Conservation (phyloP, 176 grass and related monocot genomes). For the Eragrostis curvula region DNA sequence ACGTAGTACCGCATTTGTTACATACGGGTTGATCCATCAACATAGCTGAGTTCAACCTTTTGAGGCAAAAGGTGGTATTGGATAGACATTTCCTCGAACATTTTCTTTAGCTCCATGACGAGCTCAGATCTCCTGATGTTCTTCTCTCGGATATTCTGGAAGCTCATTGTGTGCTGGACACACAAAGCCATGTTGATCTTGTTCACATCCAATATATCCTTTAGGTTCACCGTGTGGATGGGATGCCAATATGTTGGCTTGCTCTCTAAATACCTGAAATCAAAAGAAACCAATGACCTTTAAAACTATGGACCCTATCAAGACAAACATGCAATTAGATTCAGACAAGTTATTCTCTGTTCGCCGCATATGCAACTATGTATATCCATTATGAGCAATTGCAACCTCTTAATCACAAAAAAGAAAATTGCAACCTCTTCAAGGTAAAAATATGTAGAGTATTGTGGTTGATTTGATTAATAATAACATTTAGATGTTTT, state of each 20-base stretch:
- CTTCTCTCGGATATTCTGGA: slow-evolving; percentile 90
- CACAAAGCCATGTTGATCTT: slow-evolving; percentile 82
- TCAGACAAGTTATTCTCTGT: neutral
- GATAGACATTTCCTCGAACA: slow-evolving; percentile 82
- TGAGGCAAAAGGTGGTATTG: slow-evolving; percentile 71
- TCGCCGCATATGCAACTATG: neutral
- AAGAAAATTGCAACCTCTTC: too few relatives aligned
- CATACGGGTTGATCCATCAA: too few relatives aligned
- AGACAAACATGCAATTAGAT: neutral
- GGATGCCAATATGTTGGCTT: slow-evolving; percentile 89
- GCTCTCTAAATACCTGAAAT: slow-evolving; percentile 84
- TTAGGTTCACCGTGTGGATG: slow-evolving; percentile 70
- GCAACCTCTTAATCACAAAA: too few relatives aligned
- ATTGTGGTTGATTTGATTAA: neutral
- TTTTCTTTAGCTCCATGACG: slow-evolving; percentile 83
- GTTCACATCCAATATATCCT: slow-evolving; percentile 84
- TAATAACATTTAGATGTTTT: neutral
- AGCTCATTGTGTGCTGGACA: slow-evolving; percentile 94
- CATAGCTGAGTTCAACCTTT: slow-evolving; percentile 73
- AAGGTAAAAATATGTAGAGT: neutral
- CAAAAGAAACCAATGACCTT: neutral
- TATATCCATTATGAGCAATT: neutral
- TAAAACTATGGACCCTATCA: neutral
- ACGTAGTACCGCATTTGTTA: too few relatives aligned
- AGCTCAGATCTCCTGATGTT: slow-evolving; percentile 78